Conservation (phyloP, 177 flowering plant genomes). For the Vitis hybrid region DNA sequence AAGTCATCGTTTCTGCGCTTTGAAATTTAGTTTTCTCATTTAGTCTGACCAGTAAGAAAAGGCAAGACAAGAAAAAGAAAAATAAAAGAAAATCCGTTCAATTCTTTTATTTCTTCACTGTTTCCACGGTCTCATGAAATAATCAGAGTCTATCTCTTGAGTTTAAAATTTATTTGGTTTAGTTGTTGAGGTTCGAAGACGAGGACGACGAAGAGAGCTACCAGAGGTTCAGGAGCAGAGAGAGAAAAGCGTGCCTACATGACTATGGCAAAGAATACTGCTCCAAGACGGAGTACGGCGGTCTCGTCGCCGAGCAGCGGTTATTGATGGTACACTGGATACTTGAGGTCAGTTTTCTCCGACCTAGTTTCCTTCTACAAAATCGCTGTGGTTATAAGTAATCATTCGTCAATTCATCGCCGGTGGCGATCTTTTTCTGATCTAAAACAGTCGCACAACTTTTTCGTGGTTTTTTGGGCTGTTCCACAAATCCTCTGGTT, state of each 20-base stretch:
- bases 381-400: no score
- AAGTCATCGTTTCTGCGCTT: slow-evolving; percentile 6
- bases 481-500: background rate
- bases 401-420: no score
- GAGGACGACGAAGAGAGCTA: slow-evolving; percentile 78
- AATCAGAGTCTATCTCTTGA: background rate
- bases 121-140: background rate
- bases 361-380: background rate
- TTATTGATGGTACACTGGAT: slow-evolving; percentile 79
- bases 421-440: no score
- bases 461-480: no score
- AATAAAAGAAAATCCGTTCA: background rate
- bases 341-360: slow-evolving; percentile 46
- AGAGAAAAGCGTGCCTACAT: slow-evolving; percentile 44
- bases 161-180: background rate
- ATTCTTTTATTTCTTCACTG: background rate
- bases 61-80: no score
- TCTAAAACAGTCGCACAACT: no score
- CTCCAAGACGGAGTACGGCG: slow-evolving; percentile 47
- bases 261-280: slow-evolving; percentile 49
- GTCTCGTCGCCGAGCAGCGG: slow-evolving; percentile 61
- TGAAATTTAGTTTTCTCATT: background rate
- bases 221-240: slow-evolving; percentile 57
- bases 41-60: slow-evolving; percentile 1
- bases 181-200: slow-evolving; percentile 56